Percentiles rank a stretch among this genome's conserved stretches.
Evolutionary conservation across 2,329 filamentous ascomycete species (phyloP).

Genomic region (Fusarium sp.): DNA sequence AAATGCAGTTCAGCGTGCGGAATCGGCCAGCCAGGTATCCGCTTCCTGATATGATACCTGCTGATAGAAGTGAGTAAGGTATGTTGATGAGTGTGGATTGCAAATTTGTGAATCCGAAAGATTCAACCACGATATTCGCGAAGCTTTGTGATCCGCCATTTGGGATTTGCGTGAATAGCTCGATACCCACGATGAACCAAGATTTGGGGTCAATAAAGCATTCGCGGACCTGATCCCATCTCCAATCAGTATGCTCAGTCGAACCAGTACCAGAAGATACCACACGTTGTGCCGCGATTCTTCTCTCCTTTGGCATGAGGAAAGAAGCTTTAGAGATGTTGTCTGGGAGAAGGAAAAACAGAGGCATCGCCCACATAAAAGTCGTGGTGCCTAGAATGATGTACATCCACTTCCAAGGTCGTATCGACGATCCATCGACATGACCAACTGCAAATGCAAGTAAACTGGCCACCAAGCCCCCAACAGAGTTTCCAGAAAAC

Average conservation of each 20-base stretch:
- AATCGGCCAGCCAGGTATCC: constrained; percentile 62
- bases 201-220: constrained; percentile 67
- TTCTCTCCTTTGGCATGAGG: constrained; percentile 61
- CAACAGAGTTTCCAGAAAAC: constrained; percentile 62
- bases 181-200: constrained; percentile 65
- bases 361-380: constrained; percentile 59
- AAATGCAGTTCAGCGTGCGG: constrained; percentile 60
- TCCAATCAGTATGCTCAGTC: constrained; percentile 59
- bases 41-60: constrained; percentile 56
- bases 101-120: constrained; percentile 64
- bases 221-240: constrained; percentile 61
- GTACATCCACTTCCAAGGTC: constrained; percentile 67
- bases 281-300: constrained; percentile 57
- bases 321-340: constrained; percentile 65
- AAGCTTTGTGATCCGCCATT: constrained; percentile 70
- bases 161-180: constrained; percentile 65
- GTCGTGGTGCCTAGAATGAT: constrained; percentile 62
- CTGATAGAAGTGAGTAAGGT: constrained; percentile 64
- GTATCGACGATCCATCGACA: constrained; percentile 52
- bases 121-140: constrained; percentile 64
- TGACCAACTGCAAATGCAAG: constrained; percentile 67
- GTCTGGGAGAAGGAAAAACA: constrained; percentile 62
- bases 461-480: constrained; percentile 58
- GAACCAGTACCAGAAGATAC: constrained; percentile 61
- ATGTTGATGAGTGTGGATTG: constrained; percentile 67